Base-by-base conservation (phyloP, 306 rosid genomes). In the Ormosia semicastrata region DNA sequence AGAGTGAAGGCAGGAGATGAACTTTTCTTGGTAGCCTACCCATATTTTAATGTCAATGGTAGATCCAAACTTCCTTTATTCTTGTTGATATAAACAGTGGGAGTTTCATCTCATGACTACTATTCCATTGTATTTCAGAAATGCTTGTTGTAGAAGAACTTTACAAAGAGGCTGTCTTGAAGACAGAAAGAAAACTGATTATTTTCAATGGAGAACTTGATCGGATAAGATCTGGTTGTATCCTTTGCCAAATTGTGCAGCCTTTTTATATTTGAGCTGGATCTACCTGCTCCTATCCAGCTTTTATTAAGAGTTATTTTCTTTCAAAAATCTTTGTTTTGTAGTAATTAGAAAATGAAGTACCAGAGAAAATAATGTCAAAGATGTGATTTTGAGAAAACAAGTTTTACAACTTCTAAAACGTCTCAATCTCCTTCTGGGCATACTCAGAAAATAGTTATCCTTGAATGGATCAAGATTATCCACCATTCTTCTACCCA, bases 91-190 rank as follows among this genome's bases (percentile, higher is more conserved):
- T 76, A 15, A 39, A 44, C 84, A 32, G 65, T 68, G 33, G 4
- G 56, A 53, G 59, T 76, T 71, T 67, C 57, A 36, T 83, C 68
- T 67, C 57, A 36, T 83, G 79, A 77, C 79, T 81, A 5, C 18
- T 47, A 6, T 84, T 80, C 47, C 76, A 30, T 78, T 78, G 67
- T 66, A 63, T 74, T 87, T 64, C 98, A 93, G 98, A 95, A 85
- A 93, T 93, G 92, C 98, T 95, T 80, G 99, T 90, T 72, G 99
- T 95, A 12, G 97, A 95, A 87, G 99, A 95, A 84, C 98, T 95
- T 82, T 95, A 89, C 89, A 89, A 81, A 79, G 99, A 95, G 66
- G 98, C 99, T 5, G 97, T 95, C 62, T 39, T 78, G 86, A 95
- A 93, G 86, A 88, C 97, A 14, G 75, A 85, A n/a, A 79, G 98